Base-by-base conservation (phyloP, 73 alveolate genomes). In the Uronychia binucleata region DNA sequence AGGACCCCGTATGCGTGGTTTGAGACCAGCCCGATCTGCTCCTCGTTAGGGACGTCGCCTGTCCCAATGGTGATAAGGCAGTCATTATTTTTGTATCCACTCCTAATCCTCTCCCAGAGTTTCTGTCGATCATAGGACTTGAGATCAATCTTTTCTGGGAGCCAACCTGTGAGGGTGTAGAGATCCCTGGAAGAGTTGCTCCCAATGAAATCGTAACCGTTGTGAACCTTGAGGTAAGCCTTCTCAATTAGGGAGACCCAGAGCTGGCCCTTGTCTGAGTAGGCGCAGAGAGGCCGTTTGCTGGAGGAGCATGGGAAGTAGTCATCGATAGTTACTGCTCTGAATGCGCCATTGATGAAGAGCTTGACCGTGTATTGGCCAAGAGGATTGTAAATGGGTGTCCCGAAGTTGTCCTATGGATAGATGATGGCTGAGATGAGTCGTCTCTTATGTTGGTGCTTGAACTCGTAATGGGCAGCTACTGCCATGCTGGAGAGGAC, bases 1-100 rank as follows among this genome's bases (percentile, higher is more conserved):
- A 90, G 88, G 28, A 90, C 95, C 26, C 90, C 95, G 75, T 90
- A 90, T 30, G 95, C 95, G 67, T 90, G 95, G 30, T 85, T 85
- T 26, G 87, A 77, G 5, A 85, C 95, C 26, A 90, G 86, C 14
- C 95, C 95, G 25, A 90, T 57, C 26, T 77, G 81, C 14, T 90
- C 95, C 57, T 84, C 95, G 80, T 85, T 79, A 0, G 75, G 34
- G 1, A 84, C 35, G 67, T 46, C 67, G 5, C 67, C 67, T 28
- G 95, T 90, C 1, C 92, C 88, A 33, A 84, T 79, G 0, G 92
- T 79, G 31, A 90, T 80, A 84, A 90, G 57, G 31, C 90, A 88
- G 75, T 90, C 95, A 27, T 80, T 84, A 26, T 58, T 80, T 46
- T 80, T 84, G 34, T 90, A 88, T 0, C 92, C 95, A 33, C 34